These are phyloP conservation scores for Balansia obtecta DNA, from an alignment of 2,329 filamentous ascomycete genomes.

Conservation along the genomic window DNA sequence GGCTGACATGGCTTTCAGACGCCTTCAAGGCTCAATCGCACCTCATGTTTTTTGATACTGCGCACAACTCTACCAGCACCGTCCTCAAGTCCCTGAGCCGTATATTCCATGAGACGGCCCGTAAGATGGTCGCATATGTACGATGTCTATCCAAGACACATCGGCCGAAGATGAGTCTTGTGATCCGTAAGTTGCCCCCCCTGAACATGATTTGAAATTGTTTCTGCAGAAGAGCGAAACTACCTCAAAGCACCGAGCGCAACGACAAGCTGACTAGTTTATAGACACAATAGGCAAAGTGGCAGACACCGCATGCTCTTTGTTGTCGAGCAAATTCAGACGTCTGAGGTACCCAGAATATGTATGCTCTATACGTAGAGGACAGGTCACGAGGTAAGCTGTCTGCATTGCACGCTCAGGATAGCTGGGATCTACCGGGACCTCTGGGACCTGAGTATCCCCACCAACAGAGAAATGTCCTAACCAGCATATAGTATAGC, in stretches of 20 bases:
- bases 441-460: too few relatives aligned
- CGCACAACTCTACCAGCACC: slow-evolving; percentile 57
- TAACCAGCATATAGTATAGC: slow-evolving; percentile 40
- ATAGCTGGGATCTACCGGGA: too few relatives aligned
- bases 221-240: background rate
- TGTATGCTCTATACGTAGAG: slow-evolving; percentile 44
- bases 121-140: slow-evolving; percentile 56
- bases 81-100: slow-evolving; percentile 63
- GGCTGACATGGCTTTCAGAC: slow-evolving; percentile 22
- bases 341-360: slow-evolving; percentile 36
- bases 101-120: slow-evolving; percentile 66
- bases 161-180: slow-evolving; percentile 45
- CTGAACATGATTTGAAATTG: too few relatives aligned
- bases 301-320: slow-evolving; percentile 48
- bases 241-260: too few relatives aligned
- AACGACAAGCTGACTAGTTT: slow-evolving; percentile 2
- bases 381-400: slow-evolving; percentile 49
- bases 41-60: slow-evolving; percentile 69
- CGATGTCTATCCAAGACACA: slow-evolving; percentile 43
- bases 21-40: slow-evolving; percentile 78
- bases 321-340: slow-evolving; percentile 46
- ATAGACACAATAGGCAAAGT: slow-evolving; percentile 54
- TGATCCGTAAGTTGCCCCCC: slow-evolving; percentile 42
- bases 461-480: too few relatives aligned
- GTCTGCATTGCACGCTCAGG: too few relatives aligned